Conservation (phyloP, 176 grass and related monocot species). For the Bromus sterilis region DNA sequence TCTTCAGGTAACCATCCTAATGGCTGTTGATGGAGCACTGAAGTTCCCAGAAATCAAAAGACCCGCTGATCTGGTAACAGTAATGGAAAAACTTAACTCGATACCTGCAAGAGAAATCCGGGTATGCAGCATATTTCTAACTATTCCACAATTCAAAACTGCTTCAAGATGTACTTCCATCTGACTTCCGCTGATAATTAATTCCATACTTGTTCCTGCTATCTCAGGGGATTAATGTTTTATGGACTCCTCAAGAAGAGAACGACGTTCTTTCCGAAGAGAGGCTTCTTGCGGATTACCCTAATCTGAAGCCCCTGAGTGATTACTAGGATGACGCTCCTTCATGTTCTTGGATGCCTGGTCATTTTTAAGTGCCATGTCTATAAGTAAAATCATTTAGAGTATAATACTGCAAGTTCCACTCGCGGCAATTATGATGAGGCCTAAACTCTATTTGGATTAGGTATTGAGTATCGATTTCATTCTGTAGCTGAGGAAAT, state of each 20-base stretch:
- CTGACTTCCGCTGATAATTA: background rate
- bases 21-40: constrained; percentile 6
- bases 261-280: background rate
- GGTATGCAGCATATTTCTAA: background rate
- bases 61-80: background rate
- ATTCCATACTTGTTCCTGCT: background rate
- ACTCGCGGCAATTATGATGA: too few relatives aligned
- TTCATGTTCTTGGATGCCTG: background rate
- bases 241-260: background rate
- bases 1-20: constrained; percentile 16
- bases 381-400: background rate
- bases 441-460: too few relatives aligned
- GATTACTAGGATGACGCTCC: background rate
- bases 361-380: background rate
- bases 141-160: background rate
- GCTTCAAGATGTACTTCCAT: background rate
- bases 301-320: background rate
- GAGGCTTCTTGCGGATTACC: background rate
- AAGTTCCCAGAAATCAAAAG: background rate
- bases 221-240: background rate
- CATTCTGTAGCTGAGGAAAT: too few relatives aligned
- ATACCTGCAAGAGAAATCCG: background rate
- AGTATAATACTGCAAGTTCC: too few relatives aligned
- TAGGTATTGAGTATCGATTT: too few relatives aligned
- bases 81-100: background rate